Evolutionary conservation across 768 basidiomycete species (phyloP).

Genomic region (Gelatoporia subvermispora): DNA sequence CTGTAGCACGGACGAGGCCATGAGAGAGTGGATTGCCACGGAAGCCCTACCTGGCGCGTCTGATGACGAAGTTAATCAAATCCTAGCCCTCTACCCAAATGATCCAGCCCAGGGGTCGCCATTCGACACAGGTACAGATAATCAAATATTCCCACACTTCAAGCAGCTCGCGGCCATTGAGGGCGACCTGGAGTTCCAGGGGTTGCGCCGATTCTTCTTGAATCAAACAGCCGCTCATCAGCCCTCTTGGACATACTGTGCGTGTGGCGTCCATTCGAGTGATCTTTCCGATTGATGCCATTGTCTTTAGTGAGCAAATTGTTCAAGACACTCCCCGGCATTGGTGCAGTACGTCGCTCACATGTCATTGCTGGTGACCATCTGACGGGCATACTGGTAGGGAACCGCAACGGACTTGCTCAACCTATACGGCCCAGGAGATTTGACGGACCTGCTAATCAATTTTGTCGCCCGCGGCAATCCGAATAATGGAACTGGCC

Average conservation of each 20-base stretch:
- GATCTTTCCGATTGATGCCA: slow-evolving; percentile 8
- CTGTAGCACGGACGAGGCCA: neutral
- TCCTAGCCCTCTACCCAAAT: slow-evolving; percentile 13
- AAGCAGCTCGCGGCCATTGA: slow-evolving; percentile 17
- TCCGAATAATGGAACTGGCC: slow-evolving; percentile 15
- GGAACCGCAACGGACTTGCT: slow-evolving; percentile 38
- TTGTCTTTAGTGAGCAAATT: no score
- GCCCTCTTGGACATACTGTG: neutral
- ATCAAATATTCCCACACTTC: slow-evolving; percentile 10
- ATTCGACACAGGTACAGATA: slow-evolving; percentile 15
- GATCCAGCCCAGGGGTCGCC: slow-evolving; percentile 17
- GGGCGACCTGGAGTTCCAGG: slow-evolving; percentile 15
- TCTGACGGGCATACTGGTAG: slow-evolving; percentile 17
- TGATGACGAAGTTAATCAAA: neutral
- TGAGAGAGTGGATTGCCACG: neutral
- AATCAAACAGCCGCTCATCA: neutral
- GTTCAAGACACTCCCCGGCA: neutral
- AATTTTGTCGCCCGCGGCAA: slow-evolving; percentile 27
- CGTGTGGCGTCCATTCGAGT: neutral
- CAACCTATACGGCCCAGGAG: slow-evolving; percentile 38
- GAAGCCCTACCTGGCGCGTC: neutral
- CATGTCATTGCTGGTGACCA: no score
- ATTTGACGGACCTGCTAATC: slow-evolving; percentile 42
- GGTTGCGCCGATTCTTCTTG: slow-evolving; percentile 10
- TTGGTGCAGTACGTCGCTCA: no score